Evolutionary conservation across 768 basidiomycete genomes (phyloP), one percentile per base, ranked within the genome.

Genomic region (Lyophyllum atratum): DNA sequence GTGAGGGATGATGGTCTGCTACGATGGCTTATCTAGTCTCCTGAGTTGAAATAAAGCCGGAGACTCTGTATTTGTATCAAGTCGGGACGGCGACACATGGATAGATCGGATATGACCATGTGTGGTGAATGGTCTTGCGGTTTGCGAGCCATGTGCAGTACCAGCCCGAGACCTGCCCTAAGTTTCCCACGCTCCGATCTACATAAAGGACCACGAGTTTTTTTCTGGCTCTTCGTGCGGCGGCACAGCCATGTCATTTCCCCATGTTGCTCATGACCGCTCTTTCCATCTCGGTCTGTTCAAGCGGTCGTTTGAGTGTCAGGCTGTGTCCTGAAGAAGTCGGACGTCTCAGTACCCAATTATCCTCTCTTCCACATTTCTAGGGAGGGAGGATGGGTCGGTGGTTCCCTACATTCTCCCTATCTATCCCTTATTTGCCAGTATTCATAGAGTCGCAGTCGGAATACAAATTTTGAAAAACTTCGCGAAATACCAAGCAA

Each of bases 211-310:
- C 7, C 49, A 14, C 47, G 11, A 19, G 48, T 54, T 60, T 56
- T 42, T 64, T 64, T 60, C 33, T 65, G 67, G 3, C 6, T 66
- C 73, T 75, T 78, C 54, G 90, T 92, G 90, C 90, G 90, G 90
- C 90, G 77, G 79, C 90, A 85, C 87, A 85, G 84, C 84, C 80
- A 82, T 79, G 63, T 70, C 70, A 52, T 70, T 89, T 88, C 86
- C 90, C 90, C 83, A 83, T 89, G 90, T 92, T 92, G 90, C 90
- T 92, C 90, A 86, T 89, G 78, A 79, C 83, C 76, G 86, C 80
- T 71, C 76, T 71, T 61, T 63, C 68, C 65, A 59, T 68, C 58
- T 69, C 65, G 66, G 72, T 59, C 64, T 66, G 66, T 74, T 66
- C 68, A 89, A 78, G 86, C 84, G 80, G 87, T 79, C 71, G 89